phyloP scores from a whole-genome alignment of 345 rosid species.

The Durio zibethinus region DNA sequence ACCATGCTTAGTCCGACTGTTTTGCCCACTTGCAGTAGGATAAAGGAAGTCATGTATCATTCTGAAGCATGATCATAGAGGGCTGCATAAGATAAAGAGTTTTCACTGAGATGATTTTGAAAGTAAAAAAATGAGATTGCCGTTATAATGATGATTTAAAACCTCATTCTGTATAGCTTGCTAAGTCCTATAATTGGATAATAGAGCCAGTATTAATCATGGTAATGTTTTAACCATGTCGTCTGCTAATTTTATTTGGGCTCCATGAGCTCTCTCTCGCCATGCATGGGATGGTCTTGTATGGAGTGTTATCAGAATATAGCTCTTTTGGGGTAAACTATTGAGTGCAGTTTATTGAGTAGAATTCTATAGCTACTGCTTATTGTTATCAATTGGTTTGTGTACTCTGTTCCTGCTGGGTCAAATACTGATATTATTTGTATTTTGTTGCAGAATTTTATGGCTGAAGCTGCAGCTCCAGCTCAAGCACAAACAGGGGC shows the following conservation, averaged over 20 bases:
- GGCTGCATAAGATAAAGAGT: not conserved
- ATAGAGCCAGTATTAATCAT: not conserved
- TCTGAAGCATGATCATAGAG: not conserved
- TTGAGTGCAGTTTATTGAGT: not conserved
- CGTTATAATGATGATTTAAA: not conserved
- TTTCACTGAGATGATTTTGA: not conserved
- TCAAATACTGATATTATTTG: slow-evolving; percentile 6
- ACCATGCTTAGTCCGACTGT: not conserved
- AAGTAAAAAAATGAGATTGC: not conserved
- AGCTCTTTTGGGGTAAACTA: not conserved
- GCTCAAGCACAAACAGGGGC: slow-evolving; percentile 30
- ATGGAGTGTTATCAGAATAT: not conserved
- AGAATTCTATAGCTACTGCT: not conserved
- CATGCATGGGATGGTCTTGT: not conserved
- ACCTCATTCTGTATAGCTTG: not conserved
- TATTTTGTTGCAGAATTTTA: slow-evolving; percentile 71
- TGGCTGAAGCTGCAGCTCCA: slow-evolving; percentile 57
- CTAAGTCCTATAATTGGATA: not conserved
- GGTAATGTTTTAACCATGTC: not conserved
- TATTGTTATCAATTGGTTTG: not conserved
- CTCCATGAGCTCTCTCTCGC: not conserved
- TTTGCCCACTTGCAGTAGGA: not conserved
- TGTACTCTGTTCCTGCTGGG: not conserved
- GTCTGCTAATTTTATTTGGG: not conserved
- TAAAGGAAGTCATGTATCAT: not conserved